phyloP scores from a whole-genome alignment of 805 yeast genomes.

The Candida incommunis region DNA sequence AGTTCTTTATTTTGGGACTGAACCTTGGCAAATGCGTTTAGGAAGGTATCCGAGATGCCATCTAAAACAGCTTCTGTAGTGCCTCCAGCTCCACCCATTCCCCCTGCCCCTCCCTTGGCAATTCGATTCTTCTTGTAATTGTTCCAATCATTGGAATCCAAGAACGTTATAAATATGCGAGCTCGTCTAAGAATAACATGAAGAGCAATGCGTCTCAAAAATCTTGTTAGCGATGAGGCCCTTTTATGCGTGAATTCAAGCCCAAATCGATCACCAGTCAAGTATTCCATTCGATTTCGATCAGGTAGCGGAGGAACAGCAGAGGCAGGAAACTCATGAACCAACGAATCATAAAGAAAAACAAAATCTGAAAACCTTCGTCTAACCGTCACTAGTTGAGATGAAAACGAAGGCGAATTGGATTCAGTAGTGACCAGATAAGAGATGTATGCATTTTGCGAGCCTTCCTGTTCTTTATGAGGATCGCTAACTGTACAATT shows the following conservation, averaged over 20 bases:
- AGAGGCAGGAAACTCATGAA: constrained; percentile 69
- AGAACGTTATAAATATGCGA: constrained; percentile 52
- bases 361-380: constrained; percentile 83
- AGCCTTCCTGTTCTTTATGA: constrained; percentile 52
- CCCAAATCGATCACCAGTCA: constrained; percentile 87
- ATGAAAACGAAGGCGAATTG: constrained; percentile 42
- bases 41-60: constrained; percentile 74
- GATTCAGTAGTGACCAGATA: constrained; percentile 53
- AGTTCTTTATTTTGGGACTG: constrained; percentile 56
- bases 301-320: constrained; percentile 92
- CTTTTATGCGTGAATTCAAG: constrained; percentile 72
- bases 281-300: constrained; percentile 77
- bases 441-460: constrained; percentile 60
- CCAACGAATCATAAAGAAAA: constrained; percentile 57
- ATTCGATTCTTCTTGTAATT: constrained; percentile 29
- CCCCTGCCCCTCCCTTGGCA: constrained; percentile 13
- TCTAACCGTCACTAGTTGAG: constrained; percentile 36
- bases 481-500: constrained; percentile 41
- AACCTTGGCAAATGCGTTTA: constrained; percentile 84
- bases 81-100: too few species aligned
- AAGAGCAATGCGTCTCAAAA: constrained; percentile 52
- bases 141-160: constrained; percentile 64
- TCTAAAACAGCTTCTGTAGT: constrained; percentile 43
- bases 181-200: constrained; percentile 66
- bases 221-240: constrained; percentile 65